Percentiles rank a stretch among this genome's conserved stretches.
phyloP scores from a whole-genome alignment of 176 grass and related monocot genomes.

The Eragrostis nindensis region DNA sequence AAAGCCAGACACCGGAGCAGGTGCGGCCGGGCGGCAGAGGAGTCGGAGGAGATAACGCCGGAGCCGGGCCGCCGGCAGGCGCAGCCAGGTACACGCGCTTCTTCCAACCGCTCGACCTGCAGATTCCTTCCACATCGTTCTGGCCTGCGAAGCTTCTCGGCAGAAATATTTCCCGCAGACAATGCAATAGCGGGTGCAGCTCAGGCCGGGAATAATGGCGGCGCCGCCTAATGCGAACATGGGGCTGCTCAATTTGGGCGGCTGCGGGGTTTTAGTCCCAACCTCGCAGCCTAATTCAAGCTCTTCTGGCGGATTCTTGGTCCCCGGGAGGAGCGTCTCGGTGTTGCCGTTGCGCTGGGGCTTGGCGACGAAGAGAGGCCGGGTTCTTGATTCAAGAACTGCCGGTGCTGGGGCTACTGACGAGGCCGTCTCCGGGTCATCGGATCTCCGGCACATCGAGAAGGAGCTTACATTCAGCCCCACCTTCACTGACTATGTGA shows the following conservation, averaged over 20 bases:
- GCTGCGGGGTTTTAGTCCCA: slow-evolving; percentile 39
- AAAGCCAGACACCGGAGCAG: no score
- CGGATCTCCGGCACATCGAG: slow-evolving; percentile 60
- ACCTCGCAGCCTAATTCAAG: slow-evolving; percentile 24
- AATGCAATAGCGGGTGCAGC: slow-evolving; percentile 31
- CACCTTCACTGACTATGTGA: slow-evolving; percentile 90
- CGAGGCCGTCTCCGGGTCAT: slow-evolving; percentile 26
- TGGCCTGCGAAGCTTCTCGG: neutral
- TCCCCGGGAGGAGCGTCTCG: slow-evolving; percentile 23
- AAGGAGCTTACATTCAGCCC: slow-evolving; percentile 83
- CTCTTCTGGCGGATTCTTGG: slow-evolving; percentile 13
- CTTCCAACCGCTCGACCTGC: neutral
- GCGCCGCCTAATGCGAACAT: slow-evolving; percentile 48
- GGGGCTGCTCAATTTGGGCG: slow-evolving; percentile 35
- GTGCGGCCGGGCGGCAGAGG: neutral
- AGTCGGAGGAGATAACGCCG: slow-evolving; percentile 11
- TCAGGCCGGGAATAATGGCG: slow-evolving; percentile 33
- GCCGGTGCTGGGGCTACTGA: slow-evolving; percentile 37
- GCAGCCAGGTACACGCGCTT: slow-evolving; percentile 16
- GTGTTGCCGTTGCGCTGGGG: slow-evolving; percentile 41
- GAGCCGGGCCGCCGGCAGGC: neutral
- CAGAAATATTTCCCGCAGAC: neutral
- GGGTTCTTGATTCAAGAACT: slow-evolving; percentile 36
- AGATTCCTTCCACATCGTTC: neutral
- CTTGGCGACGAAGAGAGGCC: slow-evolving; percentile 42